Evolutionary conservation across 768 basidiomycete genomes (phyloP).

Genomic region (Tricholoma saponaceum): DNA sequence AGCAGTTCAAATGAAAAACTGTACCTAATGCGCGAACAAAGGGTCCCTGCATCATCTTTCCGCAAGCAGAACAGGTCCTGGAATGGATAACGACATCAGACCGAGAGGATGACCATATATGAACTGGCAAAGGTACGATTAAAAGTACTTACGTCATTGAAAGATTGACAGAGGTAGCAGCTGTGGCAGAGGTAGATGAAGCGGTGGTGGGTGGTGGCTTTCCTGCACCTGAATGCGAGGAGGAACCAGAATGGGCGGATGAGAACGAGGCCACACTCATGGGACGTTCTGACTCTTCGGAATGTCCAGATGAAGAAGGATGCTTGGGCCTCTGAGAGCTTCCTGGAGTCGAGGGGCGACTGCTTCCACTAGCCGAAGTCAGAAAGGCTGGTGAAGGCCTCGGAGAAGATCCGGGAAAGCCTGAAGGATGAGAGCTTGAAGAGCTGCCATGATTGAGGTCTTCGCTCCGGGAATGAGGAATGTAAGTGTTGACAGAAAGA

Average conservation of each 20-base stretch:
- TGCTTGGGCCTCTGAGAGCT: slow-evolving; percentile 42
- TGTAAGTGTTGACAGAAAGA: slow-evolving; percentile 31
- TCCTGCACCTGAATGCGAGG: slow-evolving; percentile 33
- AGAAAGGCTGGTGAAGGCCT: slow-evolving; percentile 44
- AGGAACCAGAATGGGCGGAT: slow-evolving; percentile 54
- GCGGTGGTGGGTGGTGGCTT: slow-evolving; percentile 47
- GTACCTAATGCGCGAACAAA: slow-evolving; percentile 94
- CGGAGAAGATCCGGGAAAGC: slow-evolving; percentile 32
- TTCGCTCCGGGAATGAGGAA: slow-evolving; percentile 61
- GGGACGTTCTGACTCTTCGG: slow-evolving; percentile 43
- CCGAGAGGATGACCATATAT: slow-evolving; percentile 17
- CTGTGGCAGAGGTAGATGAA: slow-evolving; percentile 50
- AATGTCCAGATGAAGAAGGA: slow-evolving; percentile 51
- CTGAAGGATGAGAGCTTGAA: slow-evolving; percentile 22
- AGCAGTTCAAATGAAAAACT: slow-evolving; percentile 96
- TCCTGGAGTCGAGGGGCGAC: slow-evolving; percentile 59
- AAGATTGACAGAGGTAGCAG: slow-evolving; percentile 53
- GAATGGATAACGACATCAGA: slow-evolving; percentile 19
- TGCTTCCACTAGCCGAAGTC: slow-evolving; percentile 33
- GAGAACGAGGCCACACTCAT: slow-evolving; percentile 45
- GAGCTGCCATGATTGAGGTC: slow-evolving; percentile 58
- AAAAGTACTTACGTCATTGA: slow-evolving; percentile 52
- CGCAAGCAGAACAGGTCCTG: slow-evolving; percentile 75
- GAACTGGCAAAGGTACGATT: slow-evolving; percentile 2
- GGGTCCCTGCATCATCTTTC: slow-evolving; percentile 85